Evolutionary conservation across 2,329 filamentous ascomycete species (phyloP), one percentile per base, ranked within the genome.

Genomic region (Trichoderma gracile): DNA sequence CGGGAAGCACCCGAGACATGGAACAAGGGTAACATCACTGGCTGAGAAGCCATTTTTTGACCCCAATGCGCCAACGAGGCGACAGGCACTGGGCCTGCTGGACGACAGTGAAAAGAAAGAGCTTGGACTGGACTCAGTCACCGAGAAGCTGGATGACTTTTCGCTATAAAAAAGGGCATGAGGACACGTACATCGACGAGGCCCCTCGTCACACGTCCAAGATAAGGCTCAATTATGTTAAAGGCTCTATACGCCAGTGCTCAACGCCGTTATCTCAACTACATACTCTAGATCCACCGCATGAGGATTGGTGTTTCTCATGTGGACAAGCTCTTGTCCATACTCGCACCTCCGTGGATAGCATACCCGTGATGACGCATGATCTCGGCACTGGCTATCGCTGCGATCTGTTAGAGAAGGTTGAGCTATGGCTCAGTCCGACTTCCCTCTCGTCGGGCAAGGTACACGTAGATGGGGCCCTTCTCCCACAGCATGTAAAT

Each of bases 1-100:
- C 40, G 87, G 87, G 1, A 81, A 78, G 21, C 80, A 90, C 71
- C 86, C 89, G 0, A 80, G 89, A 45, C 89, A 92, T 72, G 89
- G 89, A 2, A 92, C 89, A 0, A 80, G 90, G 30, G 89, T 92
- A 3, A 92, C 89, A 0, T 80, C 86, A 8, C 75, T 92, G 58
- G 89, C 87, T 0, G 90, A 92, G 77, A 87, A 87, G 78, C 89
- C 89, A 0, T 88, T 82, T 70, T 92, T 89, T 69, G 83, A 89
- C 60, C 76, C 83, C 0, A 77, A 81, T 10, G 89, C 89, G 1
- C 88, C 88, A 0, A 89, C 87, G 0, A 82, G 89, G 54, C 80
- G 90, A 66, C 80, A 91, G 69, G 87, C 85, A 0, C 74, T 92
- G 49, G 89, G 89, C 0, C 72, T 89, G n/a, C 75, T 87, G 53